Base-by-base conservation (phyloP, 2,329 filamentous ascomycete genomes). In the Paecilomyces sp. region DNA sequence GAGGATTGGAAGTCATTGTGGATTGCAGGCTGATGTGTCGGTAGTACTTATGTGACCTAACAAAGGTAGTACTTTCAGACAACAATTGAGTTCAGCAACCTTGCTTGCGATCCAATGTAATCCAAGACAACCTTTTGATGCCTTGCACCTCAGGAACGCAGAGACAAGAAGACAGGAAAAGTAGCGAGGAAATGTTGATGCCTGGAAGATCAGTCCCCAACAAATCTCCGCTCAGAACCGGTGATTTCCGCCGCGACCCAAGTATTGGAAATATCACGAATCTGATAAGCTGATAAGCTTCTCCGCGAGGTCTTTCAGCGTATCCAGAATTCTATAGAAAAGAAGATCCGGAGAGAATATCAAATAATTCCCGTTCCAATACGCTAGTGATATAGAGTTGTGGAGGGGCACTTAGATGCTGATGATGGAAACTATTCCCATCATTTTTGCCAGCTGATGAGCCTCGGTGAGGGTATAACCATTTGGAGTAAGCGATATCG, bases 1-100 rank as follows among this genome's bases (percentile, higher is more conserved):
- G 68, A 63, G 56, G 65, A 11, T 47, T 22, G 41, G 41, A 18
- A 9, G 41, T 47, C 41, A 47, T 47, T 47, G 41, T 47, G 41
- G 41, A 8, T 15, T 33, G n/a, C n/a, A 18, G 7, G 18, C n/a
- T 9, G 41, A 47, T 22, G 41, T 7, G 9, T 47, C n/a, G 41
- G 9, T 18, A 8, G 18, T 47, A 18, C 3, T 22, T 8, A 22
- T 22, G 22, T 22, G 18, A 47, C 41, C 9, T 6, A 47, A 22
- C 41, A 47, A 41, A 15, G 18, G 41, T 22, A 9, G n/a, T n/a
- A 5, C 7, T 22, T 9, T 9, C 41, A 7, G 18, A 1, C n/a
- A 47, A 4, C n/a, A 47, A 18, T 22, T 47, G 41, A 47, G 7
- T 47, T 47, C 41, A 11, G 13, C 6, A 47, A 47, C 41, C n/a